Percentiles rank a stretch among this genome's conserved stretches.
These are phyloP conservation scores for Solanum hybrid DNA, from an alignment of 305 asterid genomes.

Conservation along the genomic window DNA sequence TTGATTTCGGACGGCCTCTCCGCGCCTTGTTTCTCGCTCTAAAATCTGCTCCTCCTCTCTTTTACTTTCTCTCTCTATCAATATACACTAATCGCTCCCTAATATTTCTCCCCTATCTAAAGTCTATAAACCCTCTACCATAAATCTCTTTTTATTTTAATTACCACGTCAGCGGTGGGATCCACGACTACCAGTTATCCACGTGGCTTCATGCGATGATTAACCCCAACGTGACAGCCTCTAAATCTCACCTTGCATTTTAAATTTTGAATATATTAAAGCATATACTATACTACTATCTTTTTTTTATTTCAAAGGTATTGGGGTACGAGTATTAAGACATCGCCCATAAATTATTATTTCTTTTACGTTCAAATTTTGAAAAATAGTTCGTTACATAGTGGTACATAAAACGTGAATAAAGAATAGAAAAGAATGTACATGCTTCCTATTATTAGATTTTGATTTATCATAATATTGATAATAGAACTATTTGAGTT, in stretches of 20 bases:
- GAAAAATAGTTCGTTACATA: background rate
- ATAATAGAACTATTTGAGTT: background rate
- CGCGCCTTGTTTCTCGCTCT: conserved; percentile 50
- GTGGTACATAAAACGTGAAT: background rate
- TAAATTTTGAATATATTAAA: background rate
- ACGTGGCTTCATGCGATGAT: conserved; percentile 9
- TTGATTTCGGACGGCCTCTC: conserved; percentile 40
- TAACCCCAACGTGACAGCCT: conserved; percentile 18
- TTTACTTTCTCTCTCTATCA: background rate
- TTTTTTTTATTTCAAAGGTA: background rate
- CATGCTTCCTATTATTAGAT: background rate
- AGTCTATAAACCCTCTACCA: background rate
- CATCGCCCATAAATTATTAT: background rate
- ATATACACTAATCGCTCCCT: background rate
- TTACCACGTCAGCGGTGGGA: conserved; percentile 22
- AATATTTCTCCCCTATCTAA: background rate
- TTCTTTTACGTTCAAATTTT: background rate
- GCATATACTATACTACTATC: background rate
- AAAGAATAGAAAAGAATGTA: background rate
- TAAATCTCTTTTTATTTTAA: background rate
- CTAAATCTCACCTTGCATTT: background rate
- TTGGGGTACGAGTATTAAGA: background rate
- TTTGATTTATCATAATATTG: background rate
- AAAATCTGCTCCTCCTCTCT: conserved; percentile 2
- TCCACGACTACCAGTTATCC: conserved; percentile 11